A percentile compares a stretch with the other conserved stretches of the same genome.
Conservation (phyloP, 805 yeast species). For the Candida maesae region DNA sequence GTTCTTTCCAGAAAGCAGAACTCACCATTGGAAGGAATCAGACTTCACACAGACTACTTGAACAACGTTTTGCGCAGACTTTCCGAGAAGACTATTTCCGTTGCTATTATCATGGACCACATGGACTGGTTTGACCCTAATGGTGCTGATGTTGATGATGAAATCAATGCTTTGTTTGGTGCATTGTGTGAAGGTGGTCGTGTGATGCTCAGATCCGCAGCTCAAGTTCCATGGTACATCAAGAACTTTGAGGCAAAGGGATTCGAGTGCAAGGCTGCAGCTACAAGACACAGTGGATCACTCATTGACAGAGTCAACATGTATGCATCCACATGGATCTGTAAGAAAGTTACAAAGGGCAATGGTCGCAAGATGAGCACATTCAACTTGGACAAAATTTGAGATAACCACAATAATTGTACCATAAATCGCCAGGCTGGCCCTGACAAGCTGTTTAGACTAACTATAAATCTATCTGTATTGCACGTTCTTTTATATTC, state of each 20-base stretch:
- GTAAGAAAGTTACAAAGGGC: slow-evolving; percentile 44
- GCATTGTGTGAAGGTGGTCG: slow-evolving; percentile 68
- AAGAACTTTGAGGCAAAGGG: slow-evolving; percentile 63
- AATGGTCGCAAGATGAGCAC: slow-evolving; percentile 24
- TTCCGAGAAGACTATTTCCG: slow-evolving; percentile 57
- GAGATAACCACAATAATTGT: too few species aligned
- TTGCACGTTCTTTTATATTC: too few species aligned
- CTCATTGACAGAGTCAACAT: slow-evolving; percentile 78
- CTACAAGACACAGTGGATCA: slow-evolving; percentile 56
- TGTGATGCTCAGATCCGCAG: slow-evolving; percentile 73
- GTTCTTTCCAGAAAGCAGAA: slow-evolving; percentile 37
- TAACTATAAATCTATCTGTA: too few species aligned
- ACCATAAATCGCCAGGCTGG: too few species aligned
- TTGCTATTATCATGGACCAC: slow-evolving; percentile 85
- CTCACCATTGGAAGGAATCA: slow-evolving; percentile 62
- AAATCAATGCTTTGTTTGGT: slow-evolving; percentile 57
- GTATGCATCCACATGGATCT: slow-evolving; percentile 89
- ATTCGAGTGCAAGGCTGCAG: slow-evolving; percentile 66
- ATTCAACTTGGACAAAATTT: not conserved
- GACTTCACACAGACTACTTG: slow-evolving; percentile 76
- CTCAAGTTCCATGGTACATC: slow-evolving; percentile 75
- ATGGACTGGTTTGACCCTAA: slow-evolving; percentile 86
- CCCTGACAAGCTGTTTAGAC: too few species aligned
- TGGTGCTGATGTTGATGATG: slow-evolving; percentile 60
- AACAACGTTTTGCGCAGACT: slow-evolving; percentile 72